These are phyloP conservation scores for Phytophthora fragariaefolia DNA, from an alignment of 352 stramenopile species.

Conservation along the genomic window DNA sequence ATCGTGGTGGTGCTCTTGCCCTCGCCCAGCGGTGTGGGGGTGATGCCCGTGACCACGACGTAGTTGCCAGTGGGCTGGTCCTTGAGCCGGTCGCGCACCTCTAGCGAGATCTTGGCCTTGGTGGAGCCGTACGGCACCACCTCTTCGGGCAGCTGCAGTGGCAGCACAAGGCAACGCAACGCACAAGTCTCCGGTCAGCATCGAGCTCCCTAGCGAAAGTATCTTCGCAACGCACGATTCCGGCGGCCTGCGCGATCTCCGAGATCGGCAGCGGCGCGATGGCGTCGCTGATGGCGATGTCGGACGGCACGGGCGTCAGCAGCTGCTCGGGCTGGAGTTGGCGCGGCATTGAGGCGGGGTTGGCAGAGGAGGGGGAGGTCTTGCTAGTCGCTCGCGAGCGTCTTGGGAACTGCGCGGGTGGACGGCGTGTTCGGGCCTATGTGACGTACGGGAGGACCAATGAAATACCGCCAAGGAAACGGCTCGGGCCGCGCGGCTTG, in stretches of 20 bases:
- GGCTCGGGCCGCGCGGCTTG: slow-evolving; percentile 18
- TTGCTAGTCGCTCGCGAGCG: slow-evolving; percentile 33
- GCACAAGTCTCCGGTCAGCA: slow-evolving; percentile 16
- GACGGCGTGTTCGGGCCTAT: slow-evolving; percentile 13
- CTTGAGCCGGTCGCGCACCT: slow-evolving; percentile 89
- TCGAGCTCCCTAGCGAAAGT: slow-evolving; percentile 11
- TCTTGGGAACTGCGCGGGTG: slow-evolving; percentile 28
- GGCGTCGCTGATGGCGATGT: slow-evolving; percentile 86
- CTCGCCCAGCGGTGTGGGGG: slow-evolving; percentile 97
- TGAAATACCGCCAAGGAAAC: slow-evolving; percentile 26
- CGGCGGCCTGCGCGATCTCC: slow-evolving; percentile 62
- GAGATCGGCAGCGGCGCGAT: slow-evolving; percentile 72
- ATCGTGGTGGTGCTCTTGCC: slow-evolving; percentile 99
- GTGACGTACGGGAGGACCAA: slow-evolving; percentile 34
- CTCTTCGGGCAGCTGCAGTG: slow-evolving; percentile 68
- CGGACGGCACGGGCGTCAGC: slow-evolving; percentile 72
- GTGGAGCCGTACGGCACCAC: slow-evolving; percentile 89
- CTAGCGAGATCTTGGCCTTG: slow-evolving; percentile 95
- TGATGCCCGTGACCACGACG: slow-evolving; percentile 97
- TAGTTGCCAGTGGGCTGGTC: slow-evolving; percentile 95
- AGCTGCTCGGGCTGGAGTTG: slow-evolving; percentile 66
- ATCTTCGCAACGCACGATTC: slow-evolving; percentile 62
- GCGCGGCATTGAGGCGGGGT: slow-evolving; percentile 44
- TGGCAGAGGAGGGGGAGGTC: background rate
- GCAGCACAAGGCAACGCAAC: slow-evolving; percentile 26